These are phyloP conservation scores for Histomonas meleagridis DNA, from an alignment of 208 protist genomes.

Conservation along the genomic window DNA sequence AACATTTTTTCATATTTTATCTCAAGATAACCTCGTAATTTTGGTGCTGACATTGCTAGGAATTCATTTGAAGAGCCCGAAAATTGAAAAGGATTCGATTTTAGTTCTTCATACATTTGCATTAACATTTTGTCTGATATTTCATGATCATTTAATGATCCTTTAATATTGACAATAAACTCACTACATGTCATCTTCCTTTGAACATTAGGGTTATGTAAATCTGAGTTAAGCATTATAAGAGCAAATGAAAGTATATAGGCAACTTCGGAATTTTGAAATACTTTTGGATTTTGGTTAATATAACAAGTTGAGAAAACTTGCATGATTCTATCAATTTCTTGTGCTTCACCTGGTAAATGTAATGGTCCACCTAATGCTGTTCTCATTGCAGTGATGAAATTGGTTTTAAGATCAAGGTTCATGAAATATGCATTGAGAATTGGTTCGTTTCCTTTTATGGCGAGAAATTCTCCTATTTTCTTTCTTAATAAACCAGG, in stretches of 20 bases:
- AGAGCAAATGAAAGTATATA: background rate
- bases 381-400: background rate
- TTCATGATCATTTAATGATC: background rate
- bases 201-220: background rate
- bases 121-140: background rate
- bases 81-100: background rate
- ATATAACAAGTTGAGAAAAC: background rate
- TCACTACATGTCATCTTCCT: background rate
- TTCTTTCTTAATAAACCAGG: background rate
- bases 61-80: background rate
- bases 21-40: background rate
- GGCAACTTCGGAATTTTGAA: background rate
- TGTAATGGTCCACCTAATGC: background rate
- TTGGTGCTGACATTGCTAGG: background rate
- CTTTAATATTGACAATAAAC: background rate
- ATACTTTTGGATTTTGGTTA: background rate
- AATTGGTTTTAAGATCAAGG: background rate
- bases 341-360: background rate
- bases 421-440: background rate
- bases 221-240: background rate
- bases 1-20: background rate
- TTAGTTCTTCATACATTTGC: background rate
- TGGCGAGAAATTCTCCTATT: background rate
- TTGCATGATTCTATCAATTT: conserved; percentile 19
- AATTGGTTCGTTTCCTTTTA: background rate